These are phyloP conservation scores for Brassica incana DNA, from an alignment of 345 rosid genomes.

Conservation along the genomic window DNA sequence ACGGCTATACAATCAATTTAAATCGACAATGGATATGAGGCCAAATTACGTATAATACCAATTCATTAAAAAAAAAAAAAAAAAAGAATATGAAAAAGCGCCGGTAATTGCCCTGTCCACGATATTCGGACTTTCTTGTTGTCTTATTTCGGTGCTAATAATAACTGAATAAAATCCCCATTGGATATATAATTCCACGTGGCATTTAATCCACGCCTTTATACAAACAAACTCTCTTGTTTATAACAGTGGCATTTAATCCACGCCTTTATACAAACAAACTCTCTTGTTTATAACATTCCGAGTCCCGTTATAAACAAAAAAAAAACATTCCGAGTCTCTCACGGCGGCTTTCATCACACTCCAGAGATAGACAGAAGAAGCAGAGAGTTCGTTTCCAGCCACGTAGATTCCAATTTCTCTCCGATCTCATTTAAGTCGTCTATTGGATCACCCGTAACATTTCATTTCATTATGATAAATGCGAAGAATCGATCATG, in stretches of 20 bases:
- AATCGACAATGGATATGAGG: too few relatives aligned
- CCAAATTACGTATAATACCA: too few relatives aligned
- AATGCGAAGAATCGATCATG: too few relatives aligned
- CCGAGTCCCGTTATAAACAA: not conserved
- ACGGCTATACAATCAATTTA: too few relatives aligned
- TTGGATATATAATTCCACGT: not conserved
- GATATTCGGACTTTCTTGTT: not conserved
- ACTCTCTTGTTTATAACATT: too few relatives aligned
- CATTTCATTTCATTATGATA: not conserved
- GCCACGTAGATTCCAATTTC: not conserved
- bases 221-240: too few relatives aligned
- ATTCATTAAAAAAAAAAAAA: too few relatives aligned
- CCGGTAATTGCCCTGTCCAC: not conserved
- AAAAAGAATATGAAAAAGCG: not conserved
- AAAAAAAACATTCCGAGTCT: not conserved
- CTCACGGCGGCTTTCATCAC: not conserved
- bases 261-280: too few relatives aligned
- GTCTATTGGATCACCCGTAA: not conserved
- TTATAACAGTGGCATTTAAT: too few relatives aligned
- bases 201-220: not conserved
- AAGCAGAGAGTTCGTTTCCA: not conserved
- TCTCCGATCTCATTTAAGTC: not conserved
- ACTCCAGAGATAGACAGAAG: not conserved
- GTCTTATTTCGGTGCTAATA: not conserved
- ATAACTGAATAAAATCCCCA: not conserved